Conservation (phyloP, 73 alveolate genomes). For the Uronychia binucleata region DNA sequence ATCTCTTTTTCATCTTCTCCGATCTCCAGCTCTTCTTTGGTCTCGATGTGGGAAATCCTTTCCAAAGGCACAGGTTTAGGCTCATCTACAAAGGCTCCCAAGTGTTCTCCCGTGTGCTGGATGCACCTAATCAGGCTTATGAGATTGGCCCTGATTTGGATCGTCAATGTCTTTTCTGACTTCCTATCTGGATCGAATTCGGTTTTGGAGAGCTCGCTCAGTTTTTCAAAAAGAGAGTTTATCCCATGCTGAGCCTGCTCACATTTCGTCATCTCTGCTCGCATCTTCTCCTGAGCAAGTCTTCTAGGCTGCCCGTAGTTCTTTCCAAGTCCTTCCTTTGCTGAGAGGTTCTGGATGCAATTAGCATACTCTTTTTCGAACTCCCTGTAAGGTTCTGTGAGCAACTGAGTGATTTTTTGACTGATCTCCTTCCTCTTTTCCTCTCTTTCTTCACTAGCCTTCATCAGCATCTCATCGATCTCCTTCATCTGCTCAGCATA, state of each 20-base stretch:
- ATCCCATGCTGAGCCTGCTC: constrained; percentile 93
- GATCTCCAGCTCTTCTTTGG: constrained; percentile 55
- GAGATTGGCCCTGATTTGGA: constrained; percentile 58
- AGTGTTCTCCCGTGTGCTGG: constrained; percentile 72
- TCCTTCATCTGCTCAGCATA: constrained; percentile 72
- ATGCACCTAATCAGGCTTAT: constrained; percentile 79
- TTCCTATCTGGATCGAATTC: constrained; percentile 44
- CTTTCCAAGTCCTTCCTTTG: constrained; percentile 94
- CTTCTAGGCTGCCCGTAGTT: constrained; percentile 95
- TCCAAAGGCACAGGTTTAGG: constrained; percentile 59
- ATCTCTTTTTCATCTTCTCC: constrained; percentile 75
- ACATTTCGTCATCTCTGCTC: constrained; percentile 93
- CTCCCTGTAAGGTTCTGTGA: constrained; percentile 69
- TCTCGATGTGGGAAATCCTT: constrained; percentile 73
- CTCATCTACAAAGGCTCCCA: constrained; percentile 70
- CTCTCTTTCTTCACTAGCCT: constrained; percentile 61
- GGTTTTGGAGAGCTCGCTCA: constrained; percentile 48
- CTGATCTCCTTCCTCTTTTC: constrained; percentile 66
- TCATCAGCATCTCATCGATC: constrained; percentile 70
- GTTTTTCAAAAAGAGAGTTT: constrained; percentile 57
- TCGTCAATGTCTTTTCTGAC: not conserved
- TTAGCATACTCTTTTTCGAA: constrained; percentile 82
- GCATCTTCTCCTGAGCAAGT: constrained; percentile 84
- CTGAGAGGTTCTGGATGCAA: constrained; percentile 79
- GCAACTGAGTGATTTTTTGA: constrained; percentile 58